Evolutionary conservation across 805 yeast genomes (phyloP), one percentile per base, ranked within the genome.

Genomic region (Candida orba): DNA sequence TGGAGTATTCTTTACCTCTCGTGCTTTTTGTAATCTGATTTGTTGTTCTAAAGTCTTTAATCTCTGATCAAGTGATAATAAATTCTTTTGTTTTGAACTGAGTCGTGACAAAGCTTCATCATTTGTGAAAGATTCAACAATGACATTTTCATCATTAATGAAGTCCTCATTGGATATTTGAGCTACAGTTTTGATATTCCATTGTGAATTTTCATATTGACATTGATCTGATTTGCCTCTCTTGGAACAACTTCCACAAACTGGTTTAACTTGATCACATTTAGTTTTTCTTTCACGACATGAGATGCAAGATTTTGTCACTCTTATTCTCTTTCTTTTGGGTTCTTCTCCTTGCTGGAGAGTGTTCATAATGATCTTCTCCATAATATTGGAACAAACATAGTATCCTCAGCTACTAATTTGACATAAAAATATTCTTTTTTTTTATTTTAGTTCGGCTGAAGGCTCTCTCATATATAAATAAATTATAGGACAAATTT

Each of bases 241-340:
- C 30, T 43, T 50, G 30, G 39, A 34, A 29, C 62, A 58, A 2
- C 48, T 38, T 0, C 54, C 52, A 37, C 62, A 58, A 1, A 42
- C 45, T 1, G 62, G 62, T 38, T 51, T 55, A 0, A 20, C 34
- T 34, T 55, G 52, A 37, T 58, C 60, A 37, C 62, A 58, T 49
- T 50, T 57, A 10, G 53, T 55, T 49, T 58, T 58, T 45, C 50
- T 51, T 33, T 50, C 51, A 15, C 62, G 55, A 31, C 62, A 58
- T 2, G 42, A 43, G 3, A 49, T 38, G 32, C 62, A 58, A 5
- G 60, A 53, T 42, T 53, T 57, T 3, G 49, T 47, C 12, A 48
- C 45, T 10, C 61, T 44, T 4, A 42, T 43, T 2, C 60, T 44
- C 41, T 54, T 55, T 37, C 48, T 20, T 41, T 45, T 44, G 8